Conservation (phyloP, 2,329 filamentous ascomycete genomes). For the Fusarium ramigenum region DNA sequence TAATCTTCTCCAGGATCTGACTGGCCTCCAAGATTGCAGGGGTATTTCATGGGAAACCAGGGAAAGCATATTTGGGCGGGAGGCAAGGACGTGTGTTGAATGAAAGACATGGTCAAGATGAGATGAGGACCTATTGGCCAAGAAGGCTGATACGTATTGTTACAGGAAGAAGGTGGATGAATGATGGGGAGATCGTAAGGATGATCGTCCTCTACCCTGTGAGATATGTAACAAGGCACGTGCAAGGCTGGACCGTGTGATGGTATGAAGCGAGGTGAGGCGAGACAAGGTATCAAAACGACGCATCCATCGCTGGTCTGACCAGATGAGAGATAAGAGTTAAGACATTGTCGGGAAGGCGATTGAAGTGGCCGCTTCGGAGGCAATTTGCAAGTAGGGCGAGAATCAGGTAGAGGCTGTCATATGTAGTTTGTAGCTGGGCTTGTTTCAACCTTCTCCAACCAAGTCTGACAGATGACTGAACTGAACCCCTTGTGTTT, state of each 20-base stretch:
- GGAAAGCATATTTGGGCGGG: constrained; percentile 29
- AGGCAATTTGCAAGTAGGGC: constrained; percentile 3
- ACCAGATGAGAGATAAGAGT: constrained; percentile 8
- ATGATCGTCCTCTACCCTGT: constrained; percentile 41
- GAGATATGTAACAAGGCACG: constrained; percentile 30
- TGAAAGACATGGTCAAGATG: constrained; percentile 30
- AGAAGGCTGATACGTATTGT: constrained; percentile 10
- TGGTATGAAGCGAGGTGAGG: constrained; percentile 29
- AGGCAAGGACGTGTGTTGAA: constrained; percentile 29
- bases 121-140: constrained; percentile 29
- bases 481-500: constrained; percentile 18
- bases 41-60: constrained; percentile 27
- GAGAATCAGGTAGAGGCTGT: neutral
- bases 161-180: constrained; percentile 20
- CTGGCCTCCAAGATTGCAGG: constrained; percentile 21
- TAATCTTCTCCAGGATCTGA: constrained; percentile 13
- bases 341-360: constrained; percentile 14
- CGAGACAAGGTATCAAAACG: constrained; percentile 21
- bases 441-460: constrained; percentile 21
- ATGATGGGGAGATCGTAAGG: constrained; percentile 37
- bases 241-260: constrained; percentile 16
- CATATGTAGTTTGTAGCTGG: constrained; percentile 2
- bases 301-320: constrained; percentile 7
- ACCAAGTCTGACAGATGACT: constrained; percentile 6
- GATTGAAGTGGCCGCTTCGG: neutral